A percentile compares a stretch with the other conserved stretches of the same genome.
Conservation (phyloP, 2,329 filamentous ascomycete species). For the Fusarium sterilihyphosum region DNA sequence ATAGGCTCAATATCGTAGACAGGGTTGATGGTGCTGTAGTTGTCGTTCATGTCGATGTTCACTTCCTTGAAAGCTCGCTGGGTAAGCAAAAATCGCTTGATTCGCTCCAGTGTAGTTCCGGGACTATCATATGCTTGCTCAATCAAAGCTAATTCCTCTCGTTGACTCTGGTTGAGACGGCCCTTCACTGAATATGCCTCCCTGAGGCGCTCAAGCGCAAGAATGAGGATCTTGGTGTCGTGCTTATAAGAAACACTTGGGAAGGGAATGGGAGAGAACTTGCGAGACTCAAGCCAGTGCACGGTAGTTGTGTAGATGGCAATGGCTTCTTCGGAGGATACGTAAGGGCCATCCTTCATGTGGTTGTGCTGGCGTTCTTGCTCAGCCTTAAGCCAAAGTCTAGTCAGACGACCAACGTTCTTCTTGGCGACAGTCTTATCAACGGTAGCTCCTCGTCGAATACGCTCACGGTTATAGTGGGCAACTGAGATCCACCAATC, state of each 20-base stretch:
- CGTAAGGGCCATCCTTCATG: conserved; percentile 98
- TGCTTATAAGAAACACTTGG: conserved; percentile 99
- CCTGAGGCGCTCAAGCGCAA: conserved; percentile 89
- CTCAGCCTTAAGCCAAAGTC: conserved; percentile 97
- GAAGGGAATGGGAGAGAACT: conserved; percentile 98
- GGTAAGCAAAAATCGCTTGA: conserved; percentile 96
- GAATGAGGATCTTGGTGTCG: conserved; percentile 97
- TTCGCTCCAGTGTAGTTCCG: conserved; percentile 92
- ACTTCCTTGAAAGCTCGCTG: conserved; percentile 99
- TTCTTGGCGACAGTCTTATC: conserved; percentile 99
- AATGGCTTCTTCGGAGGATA: conserved; percentile 97
- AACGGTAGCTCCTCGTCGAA: conserved; percentile 93
- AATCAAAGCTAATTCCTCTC: conserved; percentile 94
- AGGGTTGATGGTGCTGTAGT: conserved; percentile 98
- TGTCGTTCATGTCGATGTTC: conserved; percentile 99
- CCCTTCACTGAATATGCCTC: conserved; percentile 99
- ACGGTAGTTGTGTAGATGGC: conserved; percentile 99
- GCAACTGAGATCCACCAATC: conserved; percentile 99
- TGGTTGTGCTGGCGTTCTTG: conserved; percentile 99
- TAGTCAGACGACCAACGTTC: conserved; percentile 92
- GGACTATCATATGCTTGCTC: conserved; percentile 99
- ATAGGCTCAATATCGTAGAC: conserved; percentile 99
- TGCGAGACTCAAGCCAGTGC: conserved; percentile 97
- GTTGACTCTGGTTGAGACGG: conserved; percentile 94
- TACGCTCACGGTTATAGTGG: conserved; percentile 98